phyloP scores from a whole-genome alignment of 345 rosid genomes.

The rapeseed (Brassica napus) region DNA sequence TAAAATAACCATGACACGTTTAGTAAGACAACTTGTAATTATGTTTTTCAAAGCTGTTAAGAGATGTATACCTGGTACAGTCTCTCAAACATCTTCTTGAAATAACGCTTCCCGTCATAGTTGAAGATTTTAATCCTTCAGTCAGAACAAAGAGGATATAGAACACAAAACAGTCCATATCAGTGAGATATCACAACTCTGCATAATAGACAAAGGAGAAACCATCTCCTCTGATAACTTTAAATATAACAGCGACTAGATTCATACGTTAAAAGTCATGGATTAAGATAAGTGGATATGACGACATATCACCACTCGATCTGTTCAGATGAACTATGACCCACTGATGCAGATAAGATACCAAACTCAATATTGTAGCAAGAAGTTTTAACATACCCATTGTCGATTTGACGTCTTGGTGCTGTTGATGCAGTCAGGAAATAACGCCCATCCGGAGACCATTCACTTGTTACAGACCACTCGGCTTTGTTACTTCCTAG shows the following conservation, averaged over 20 bases:
- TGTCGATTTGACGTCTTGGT: slow-evolving; percentile 92
- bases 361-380: not conserved
- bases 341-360: not conserved
- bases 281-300: not conserved
- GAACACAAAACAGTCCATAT: not conserved
- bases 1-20: slow-evolving; percentile 2
- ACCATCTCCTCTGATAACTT: not conserved
- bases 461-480: slow-evolving; percentile 84
- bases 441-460: slow-evolving; percentile 91
- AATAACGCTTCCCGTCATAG: slow-evolving; percentile 73
- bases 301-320: not conserved
- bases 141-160: slow-evolving; percentile 13
- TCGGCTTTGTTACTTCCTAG: slow-evolving; percentile 83
- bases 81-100: slow-evolving; percentile 79
- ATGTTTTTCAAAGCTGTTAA: not conserved
- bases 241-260: not conserved
- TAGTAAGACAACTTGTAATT: not conserved
- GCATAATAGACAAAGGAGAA: not conserved
- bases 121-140: slow-evolving; percentile 85
- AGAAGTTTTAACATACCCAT: slow-evolving; percentile 60
- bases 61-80: slow-evolving; percentile 70
- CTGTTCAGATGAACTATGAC: not conserved
- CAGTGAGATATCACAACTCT: not conserved
- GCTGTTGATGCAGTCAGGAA: slow-evolving; percentile 97
- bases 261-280: not conserved